Conservation (phyloP, 352 stramenopile species). For the Plasmopara viticola region DNA sequence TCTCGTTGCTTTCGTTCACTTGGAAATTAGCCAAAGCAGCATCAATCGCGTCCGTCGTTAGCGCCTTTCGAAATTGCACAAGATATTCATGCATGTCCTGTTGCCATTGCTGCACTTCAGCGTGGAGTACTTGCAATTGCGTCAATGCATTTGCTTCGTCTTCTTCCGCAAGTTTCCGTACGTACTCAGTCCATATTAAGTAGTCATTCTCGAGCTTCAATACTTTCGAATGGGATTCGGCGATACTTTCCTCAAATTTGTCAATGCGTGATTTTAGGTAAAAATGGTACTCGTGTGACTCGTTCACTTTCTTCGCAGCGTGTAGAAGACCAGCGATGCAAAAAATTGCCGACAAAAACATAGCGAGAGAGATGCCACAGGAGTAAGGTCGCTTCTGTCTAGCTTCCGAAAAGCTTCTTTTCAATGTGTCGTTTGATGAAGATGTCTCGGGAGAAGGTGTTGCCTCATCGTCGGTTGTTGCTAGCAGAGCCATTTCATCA, state of each 20-base stretch:
- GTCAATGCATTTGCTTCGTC: slow-evolving; percentile 53
- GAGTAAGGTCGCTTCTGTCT: slow-evolving; percentile 19
- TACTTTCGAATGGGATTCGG: slow-evolving; percentile 59
- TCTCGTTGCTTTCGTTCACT: slow-evolving; percentile 24
- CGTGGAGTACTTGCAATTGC: slow-evolving; percentile 61
- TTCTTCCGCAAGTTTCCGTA: slow-evolving; percentile 58
- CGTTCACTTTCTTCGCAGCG: slow-evolving; percentile 40
- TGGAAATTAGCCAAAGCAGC: slow-evolving; percentile 36
- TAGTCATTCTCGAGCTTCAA: slow-evolving; percentile 66
- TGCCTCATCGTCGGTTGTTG: not conserved
- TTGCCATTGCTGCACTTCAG: slow-evolving; percentile 68
- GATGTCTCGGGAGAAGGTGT: slow-evolving; percentile 1
- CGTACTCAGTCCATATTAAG: slow-evolving; percentile 64
- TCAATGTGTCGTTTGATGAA: not conserved
- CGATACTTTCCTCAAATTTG: slow-evolving; percentile 56
- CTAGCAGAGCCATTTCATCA: not conserved
- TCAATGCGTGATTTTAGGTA: slow-evolving; percentile 48
- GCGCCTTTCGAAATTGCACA: slow-evolving; percentile 48
- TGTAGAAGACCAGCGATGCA: slow-evolving; percentile 43
- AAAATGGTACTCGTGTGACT: slow-evolving; percentile 60
- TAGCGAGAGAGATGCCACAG: slow-evolving; percentile 27
- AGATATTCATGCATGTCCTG: slow-evolving; percentile 66
- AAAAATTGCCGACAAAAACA: slow-evolving; percentile 46
- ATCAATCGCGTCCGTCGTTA: slow-evolving; percentile 50
- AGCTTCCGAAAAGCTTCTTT: slow-evolving; percentile 2